phyloP scores from a whole-genome alignment of 441 rosid species.

The Geranium incanum region DNA sequence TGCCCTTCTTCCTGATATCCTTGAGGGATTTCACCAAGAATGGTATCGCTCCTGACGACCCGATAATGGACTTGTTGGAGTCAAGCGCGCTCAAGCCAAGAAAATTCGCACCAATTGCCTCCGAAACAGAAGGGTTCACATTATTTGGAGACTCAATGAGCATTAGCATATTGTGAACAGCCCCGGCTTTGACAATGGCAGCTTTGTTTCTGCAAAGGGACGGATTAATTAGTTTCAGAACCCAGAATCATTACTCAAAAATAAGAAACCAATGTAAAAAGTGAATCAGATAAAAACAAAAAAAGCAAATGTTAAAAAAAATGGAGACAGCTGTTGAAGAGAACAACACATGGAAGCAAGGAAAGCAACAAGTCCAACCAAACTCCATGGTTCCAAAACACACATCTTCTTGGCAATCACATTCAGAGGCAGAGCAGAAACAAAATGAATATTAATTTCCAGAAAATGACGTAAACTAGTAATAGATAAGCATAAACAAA shows the following conservation, averaged over 20 bases:
- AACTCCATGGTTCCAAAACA: constrained; percentile 6
- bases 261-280: neutral
- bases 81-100: constrained; percentile 88
- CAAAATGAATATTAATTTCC: neutral
- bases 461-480: neutral
- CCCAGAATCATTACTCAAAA: neutral
- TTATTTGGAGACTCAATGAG: constrained; percentile 55
- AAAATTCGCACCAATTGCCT: constrained; percentile 82
- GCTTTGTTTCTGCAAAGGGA: constrained; percentile 74
- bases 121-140: constrained; percentile 50
- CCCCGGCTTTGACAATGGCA: constrained; percentile 92
- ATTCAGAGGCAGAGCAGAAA: neutral
- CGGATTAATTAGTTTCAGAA: neutral
- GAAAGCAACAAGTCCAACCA: constrained; percentile 35
- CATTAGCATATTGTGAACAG: constrained; percentile 85
- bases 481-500: neutral
- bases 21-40: constrained; percentile 58
- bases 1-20: constrained; percentile 22
- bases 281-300: neutral
- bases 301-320: constrained; percentile 1
- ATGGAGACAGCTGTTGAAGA: constrained; percentile 17
- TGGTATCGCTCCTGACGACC: constrained; percentile 84
- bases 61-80: constrained; percentile 77
- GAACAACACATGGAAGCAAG: constrained; percentile 16
- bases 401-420: neutral